A percentile compares a stretch with the other conserved stretches of the same genome.
These are phyloP conservation scores for Cryptosporidium sp. DNA, from an alignment of 169 alveolate species.

Conservation along the genomic window DNA sequence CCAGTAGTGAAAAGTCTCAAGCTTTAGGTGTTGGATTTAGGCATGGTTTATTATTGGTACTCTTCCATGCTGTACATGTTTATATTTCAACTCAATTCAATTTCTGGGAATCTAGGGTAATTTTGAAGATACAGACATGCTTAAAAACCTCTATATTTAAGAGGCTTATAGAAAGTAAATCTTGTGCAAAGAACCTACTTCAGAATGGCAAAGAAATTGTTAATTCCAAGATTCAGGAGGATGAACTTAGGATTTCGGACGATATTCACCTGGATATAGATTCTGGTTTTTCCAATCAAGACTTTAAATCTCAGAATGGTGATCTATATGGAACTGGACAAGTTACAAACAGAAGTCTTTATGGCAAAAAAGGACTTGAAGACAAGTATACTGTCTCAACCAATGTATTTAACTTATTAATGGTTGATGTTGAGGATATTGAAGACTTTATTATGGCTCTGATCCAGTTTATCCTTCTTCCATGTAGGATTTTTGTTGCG, in stretches of 20 bases:
- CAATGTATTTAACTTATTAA: constrained; percentile 43
- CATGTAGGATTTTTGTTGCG: constrained; percentile 48
- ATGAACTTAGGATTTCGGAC: not conserved
- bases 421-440: constrained; percentile 73
- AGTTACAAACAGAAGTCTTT: not conserved
- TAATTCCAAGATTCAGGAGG: constrained; percentile 1
- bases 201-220: constrained; percentile 30
- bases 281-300: not conserved
- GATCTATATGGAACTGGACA: not conserved
- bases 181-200: constrained; percentile 54
- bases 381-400: constrained; percentile 39
- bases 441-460: constrained; percentile 69
- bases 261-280: constrained; percentile 23
- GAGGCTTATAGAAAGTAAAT: constrained; percentile 34
- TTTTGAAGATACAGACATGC: constrained; percentile 64
- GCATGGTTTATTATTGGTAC: constrained; percentile 5
- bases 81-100: constrained; percentile 65
- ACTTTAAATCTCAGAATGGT: not conserved
- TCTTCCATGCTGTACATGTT: constrained; percentile 35
- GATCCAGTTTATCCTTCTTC: constrained; percentile 58
- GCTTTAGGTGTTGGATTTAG: constrained; percentile 33
- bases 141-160: constrained; percentile 60
- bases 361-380: not conserved
- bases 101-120: constrained; percentile 59
- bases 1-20: not conserved